phyloP scores from a whole-genome alignment of 345 rosid species.

The Conringia planisiliqua region DNA sequence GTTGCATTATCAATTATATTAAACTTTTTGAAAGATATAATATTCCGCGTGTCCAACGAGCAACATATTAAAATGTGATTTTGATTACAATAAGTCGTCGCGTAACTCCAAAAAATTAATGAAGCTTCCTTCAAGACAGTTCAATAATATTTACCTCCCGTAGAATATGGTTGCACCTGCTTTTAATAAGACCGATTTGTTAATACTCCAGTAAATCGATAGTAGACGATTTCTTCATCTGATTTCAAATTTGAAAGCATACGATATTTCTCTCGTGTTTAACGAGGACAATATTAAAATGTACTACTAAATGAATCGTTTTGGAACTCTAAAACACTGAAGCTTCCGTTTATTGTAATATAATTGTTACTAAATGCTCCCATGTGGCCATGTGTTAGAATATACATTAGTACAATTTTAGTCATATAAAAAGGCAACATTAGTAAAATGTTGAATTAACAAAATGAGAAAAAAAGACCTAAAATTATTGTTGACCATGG shows the following conservation, averaged over 20 bases:
- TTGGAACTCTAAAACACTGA: background rate
- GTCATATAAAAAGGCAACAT: too few relatives aligned
- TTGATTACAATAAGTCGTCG: background rate
- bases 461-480: too few relatives aligned
- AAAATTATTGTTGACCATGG: too few relatives aligned
- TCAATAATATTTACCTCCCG: background rate
- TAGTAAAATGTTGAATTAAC: too few relatives aligned
- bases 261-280: background rate
- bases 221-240: background rate
- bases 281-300: background rate
- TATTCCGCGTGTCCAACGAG: slow-evolving; percentile 21
- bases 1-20: background rate
- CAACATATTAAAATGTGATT: slow-evolving; percentile 5
- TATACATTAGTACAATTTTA: too few relatives aligned
- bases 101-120: background rate
- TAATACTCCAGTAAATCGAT: background rate
- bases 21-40: background rate
- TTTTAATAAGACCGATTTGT: background rate
- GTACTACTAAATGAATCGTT: background rate
- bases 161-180: background rate
- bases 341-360: background rate
- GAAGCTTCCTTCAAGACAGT: background rate
- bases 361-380: background rate
- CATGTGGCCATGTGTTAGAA: background rate
- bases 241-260: background rate